Conservation (phyloP, 306 rosid species). For the Rosa lucieae region DNA sequence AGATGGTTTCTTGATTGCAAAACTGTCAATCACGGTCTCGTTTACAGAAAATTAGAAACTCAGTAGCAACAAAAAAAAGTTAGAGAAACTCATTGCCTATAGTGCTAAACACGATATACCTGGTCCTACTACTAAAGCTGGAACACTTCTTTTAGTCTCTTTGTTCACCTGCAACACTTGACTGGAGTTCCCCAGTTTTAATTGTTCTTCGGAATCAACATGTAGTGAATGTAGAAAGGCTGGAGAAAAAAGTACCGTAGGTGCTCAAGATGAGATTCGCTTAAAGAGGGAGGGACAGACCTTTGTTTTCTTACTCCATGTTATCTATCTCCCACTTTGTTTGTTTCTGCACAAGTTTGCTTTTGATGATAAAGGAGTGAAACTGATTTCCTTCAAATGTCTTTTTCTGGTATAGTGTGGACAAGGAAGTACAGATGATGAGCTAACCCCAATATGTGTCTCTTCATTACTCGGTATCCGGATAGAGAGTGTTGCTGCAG, state of each 20-base stretch:
- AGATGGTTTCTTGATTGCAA: slow-evolving; percentile 18
- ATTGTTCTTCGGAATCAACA: slow-evolving; percentile 53
- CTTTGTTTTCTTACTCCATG: slow-evolving; percentile 43
- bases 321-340: slow-evolving; percentile 27
- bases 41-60: background rate
- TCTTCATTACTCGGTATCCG: slow-evolving; percentile 79
- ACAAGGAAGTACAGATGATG: slow-evolving; percentile 91
- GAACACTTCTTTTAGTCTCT: slow-evolving; percentile 13
- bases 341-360: slow-evolving; percentile 28
- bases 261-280: slow-evolving; percentile 72
- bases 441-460: slow-evolving; percentile 73
- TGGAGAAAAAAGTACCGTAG: slow-evolving; percentile 63
- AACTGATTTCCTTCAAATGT: slow-evolving; percentile 26
- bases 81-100: background rate
- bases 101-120: background rate
- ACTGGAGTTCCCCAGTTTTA: slow-evolving; percentile 37
- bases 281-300: slow-evolving; percentile 39
- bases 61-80: background rate
- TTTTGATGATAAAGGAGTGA: slow-evolving; percentile 26
- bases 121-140: slow-evolving; percentile 25
- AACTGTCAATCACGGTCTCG: slow-evolving; percentile 2
- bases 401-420: slow-evolving; percentile 70
- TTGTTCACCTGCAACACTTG: slow-evolving; percentile 20
- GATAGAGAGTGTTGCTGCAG: slow-evolving; percentile 78
- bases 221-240: slow-evolving; percentile 70